These are phyloP conservation scores for Taphrina betulina DNA, from an alignment of 1,139 yeast genomes.

Conservation along the genomic window DNA sequence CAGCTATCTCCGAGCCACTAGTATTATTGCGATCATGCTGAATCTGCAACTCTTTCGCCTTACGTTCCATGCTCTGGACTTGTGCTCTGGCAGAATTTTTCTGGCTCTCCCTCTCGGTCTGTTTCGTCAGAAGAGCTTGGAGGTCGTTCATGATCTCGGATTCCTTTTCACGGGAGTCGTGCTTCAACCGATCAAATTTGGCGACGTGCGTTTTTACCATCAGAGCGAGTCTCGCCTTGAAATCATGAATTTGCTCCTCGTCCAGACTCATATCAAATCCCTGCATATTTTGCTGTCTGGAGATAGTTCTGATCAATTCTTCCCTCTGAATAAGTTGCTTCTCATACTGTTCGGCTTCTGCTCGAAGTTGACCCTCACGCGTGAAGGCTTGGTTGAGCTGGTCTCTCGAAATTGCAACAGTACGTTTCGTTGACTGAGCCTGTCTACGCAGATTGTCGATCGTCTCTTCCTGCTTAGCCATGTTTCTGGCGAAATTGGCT, in stretches of 20 bases:
- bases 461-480: slow-evolving; percentile 47
- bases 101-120: slow-evolving; percentile 50
- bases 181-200: slow-evolving; percentile 31
- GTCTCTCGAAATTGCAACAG: slow-evolving; percentile 41
- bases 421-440: slow-evolving; percentile 39
- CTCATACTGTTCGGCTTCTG: slow-evolving; percentile 49
- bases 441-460: slow-evolving; percentile 35
- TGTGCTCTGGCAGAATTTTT: slow-evolving; percentile 47
- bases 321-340: slow-evolving; percentile 42
- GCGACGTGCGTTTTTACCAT: slow-evolving; percentile 38
- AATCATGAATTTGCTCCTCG: slow-evolving; percentile 36
- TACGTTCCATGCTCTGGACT: slow-evolving; percentile 42
- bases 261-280: slow-evolving; percentile 36
- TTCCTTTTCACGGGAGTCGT: slow-evolving; percentile 38
- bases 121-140: slow-evolving; percentile 45
- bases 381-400: slow-evolving; percentile 51
- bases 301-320: slow-evolving; percentile 36
- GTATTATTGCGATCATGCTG: slow-evolving; percentile 47
- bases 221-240: slow-evolving; percentile 32
- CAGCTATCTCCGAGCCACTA: slow-evolving; percentile 49
- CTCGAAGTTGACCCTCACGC: slow-evolving; percentile 59
- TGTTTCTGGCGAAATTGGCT: slow-evolving; percentile 55
- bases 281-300: slow-evolving; percentile 33
- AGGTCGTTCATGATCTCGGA: slow-evolving; percentile 40
- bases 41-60: slow-evolving; percentile 46